Evolutionary conservation across 1,284 basidiomycete species (phyloP).

Genomic region (Inonotus hispidus): DNA sequence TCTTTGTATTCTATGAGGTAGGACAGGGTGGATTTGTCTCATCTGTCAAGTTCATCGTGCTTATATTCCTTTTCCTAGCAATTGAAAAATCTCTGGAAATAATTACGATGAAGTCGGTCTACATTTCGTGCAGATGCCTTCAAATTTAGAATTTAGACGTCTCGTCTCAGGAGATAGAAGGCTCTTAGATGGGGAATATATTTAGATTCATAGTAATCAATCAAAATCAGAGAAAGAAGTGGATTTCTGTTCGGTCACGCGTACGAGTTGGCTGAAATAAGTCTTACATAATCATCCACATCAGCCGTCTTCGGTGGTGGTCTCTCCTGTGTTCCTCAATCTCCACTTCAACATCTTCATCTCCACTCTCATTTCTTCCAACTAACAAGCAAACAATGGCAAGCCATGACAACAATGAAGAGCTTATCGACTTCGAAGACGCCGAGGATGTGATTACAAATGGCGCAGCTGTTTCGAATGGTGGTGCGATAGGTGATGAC

Average conservation of each 20-base stretch:
- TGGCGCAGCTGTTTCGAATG: constrained; percentile 45
- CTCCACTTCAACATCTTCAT: background rate
- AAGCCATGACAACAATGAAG: constrained; percentile 65
- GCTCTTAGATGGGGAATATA: background rate
- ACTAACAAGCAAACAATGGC: constrained; percentile 6
- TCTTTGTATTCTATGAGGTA: constrained; percentile 85
- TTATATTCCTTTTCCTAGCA: constrained; percentile 6
- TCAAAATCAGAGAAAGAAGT: background rate
- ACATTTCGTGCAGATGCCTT: background rate
- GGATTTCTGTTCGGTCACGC: background rate
- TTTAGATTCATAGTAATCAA: background rate
- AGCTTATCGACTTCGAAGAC: constrained; percentile 92
- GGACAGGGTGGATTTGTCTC: constrained; percentile 14
- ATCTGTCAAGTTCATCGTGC: background rate
- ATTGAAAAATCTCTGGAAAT: constrained; percentile 17
- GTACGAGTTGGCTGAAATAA: background rate
- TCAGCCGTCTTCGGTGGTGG: background rate
- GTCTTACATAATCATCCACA: background rate
- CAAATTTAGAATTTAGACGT: background rate
- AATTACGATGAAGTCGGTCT: background rate
- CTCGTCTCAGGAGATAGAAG: too few species aligned
- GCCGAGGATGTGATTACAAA: constrained; percentile 81
- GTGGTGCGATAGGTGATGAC: constrained; percentile 56
- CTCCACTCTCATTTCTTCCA: background rate
- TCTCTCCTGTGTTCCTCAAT: background rate